Base-by-base conservation (phyloP, 768 basidiomycete species). In the Trametes meyenii region DNA sequence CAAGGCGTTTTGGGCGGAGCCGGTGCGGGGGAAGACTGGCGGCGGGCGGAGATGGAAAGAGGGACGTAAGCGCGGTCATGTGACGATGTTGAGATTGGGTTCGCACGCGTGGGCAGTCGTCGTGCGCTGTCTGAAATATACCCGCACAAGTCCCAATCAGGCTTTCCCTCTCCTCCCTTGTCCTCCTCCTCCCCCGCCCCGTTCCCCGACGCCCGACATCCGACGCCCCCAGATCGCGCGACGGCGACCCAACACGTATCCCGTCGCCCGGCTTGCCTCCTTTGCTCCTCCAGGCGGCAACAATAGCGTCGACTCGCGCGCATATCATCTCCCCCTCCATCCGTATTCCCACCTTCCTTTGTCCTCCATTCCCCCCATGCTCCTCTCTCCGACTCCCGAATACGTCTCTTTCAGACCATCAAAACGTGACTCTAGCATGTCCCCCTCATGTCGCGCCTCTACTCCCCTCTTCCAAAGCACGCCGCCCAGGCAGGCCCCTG, bases 321-420 rank as follows among this genome's bases (percentile, higher is more conserved):
- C 29, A 33, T 48, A 24, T 29, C 43, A 42, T 38, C 44, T 23
- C 42, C 42, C 43, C 35, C 44, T 24, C 58, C 44, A 44, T 44
- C 48, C 40, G 49, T 53, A 58, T 36, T 24, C 56, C 52, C 63
- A 71, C 70, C 60, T 55, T 70, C 66, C 61, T 69, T 71, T 70
- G 65, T 69, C 70, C 58, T 54, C 55, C 65, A 16, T 39, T 50
- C 55, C 56, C 62, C 58, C 62, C 59, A 72, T 72, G 71, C 60
- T 72, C 60, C 64, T 69, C 54, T 68, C 77, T 19, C 72, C 77
- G 17, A 65, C 65, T 49, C 59, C 70, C 55, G 76, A 77, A 66
- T 76, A 74, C 65, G 72, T 74, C 66, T 70, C 76, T 52, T 69
- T 71, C 66, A 69, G 75, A 46, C 66, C 69, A 62, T 66, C 69